Base-by-base conservation (phyloP, 768 basidiomycete species). In the Hypholoma sublateritium region DNA sequence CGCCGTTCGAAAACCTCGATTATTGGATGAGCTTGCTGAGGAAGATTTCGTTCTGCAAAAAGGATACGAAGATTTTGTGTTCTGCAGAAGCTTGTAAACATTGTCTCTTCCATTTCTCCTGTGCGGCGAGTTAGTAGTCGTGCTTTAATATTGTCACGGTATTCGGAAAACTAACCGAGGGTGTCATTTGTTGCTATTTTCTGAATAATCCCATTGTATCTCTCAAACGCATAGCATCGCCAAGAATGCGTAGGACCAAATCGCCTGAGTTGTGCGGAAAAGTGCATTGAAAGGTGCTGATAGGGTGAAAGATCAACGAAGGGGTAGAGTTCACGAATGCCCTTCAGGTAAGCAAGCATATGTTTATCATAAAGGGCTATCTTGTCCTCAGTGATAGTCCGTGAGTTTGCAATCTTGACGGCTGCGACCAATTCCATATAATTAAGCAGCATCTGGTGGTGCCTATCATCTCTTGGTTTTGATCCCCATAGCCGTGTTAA, bases 261-360 rank as follows among this genome's bases (percentile, higher is more conserved):
- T 1, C 61, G 53, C 1, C 55, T 53, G 2, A 80, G 57, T 19
- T 66, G 62, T 3, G 67, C 55, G 0, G 60, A 58, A 21, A 77
- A 59, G 61, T 80, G 79, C 16, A 81, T 59, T 0, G 74, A 56
- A 3, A 76, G 48, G 57, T 80, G 80, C 6, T 80, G 76, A 42
- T 77, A 75, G 0, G 74, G 70, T 1, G 57, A 58, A 16, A 79
- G 53, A 1, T 46, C 43, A 4, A 59, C 56, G 11, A 64, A 62
- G 0, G 69, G 70, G 56, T 67, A 80, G 0, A 80, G 65, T 0
- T 59, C 46, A 0, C 59, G 50, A 3, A 79, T 22, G 1, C 59
- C 63, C 0, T 32, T 28, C 1, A 80, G 66, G 58, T 80, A 80
- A 3, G 21, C 35, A 0, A 50, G 36, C 50, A 77, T 75, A 24